A percentile compares a stretch with the other conserved stretches of the same genome.
Evolutionary conservation across 2,329 filamentous ascomycete species (phyloP).

Genomic region (Remersonia thermophila): DNA sequence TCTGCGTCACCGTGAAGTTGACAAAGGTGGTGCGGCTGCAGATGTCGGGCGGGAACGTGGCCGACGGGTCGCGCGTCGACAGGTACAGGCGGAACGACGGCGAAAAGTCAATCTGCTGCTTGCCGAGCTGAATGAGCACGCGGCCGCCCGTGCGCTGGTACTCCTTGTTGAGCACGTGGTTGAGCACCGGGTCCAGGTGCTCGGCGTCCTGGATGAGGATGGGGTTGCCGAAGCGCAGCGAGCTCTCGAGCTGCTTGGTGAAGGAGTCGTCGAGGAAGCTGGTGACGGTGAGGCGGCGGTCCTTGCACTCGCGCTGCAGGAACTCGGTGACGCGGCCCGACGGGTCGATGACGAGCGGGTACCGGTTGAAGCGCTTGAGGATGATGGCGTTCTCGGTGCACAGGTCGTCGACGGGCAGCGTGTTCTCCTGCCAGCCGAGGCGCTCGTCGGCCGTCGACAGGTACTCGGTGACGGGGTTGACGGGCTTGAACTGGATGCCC

Average conservation of each 20-base stretch:
- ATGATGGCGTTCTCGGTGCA: slow-evolving; percentile 99
- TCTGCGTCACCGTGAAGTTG: slow-evolving; percentile 98
- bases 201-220: slow-evolving; percentile 98
- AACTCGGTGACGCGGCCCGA: slow-evolving; percentile 93
- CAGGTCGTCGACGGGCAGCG: slow-evolving; percentile 85
- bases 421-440: slow-evolving; percentile 87
- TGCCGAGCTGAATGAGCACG: slow-evolving; percentile 94
- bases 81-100: slow-evolving; percentile 91
- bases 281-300: slow-evolving; percentile 85
- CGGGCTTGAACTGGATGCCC: slow-evolving; percentile 84
- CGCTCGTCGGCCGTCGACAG: slow-evolving; percentile 93
- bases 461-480: slow-evolving; percentile 92
- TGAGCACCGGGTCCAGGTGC: slow-evolving; percentile 90
- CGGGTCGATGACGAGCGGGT: slow-evolving; percentile 95
- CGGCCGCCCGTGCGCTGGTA: slow-evolving; percentile 97
- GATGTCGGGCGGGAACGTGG: slow-evolving; percentile 88
- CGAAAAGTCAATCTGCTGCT: slow-evolving; percentile 98
- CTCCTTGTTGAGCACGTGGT: slow-evolving; percentile 98
- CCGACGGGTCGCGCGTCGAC: slow-evolving; percentile 90
- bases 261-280: slow-evolving; percentile 98
- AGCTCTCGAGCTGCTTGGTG: slow-evolving; percentile 94
- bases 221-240: slow-evolving; percentile 91
- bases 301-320: slow-evolving; percentile 85
- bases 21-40: slow-evolving; percentile 98
- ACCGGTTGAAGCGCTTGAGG: slow-evolving; percentile 93